Conservation (phyloP, 176 grass and related monocot species). For the Paspalum vaginatum region DNA sequence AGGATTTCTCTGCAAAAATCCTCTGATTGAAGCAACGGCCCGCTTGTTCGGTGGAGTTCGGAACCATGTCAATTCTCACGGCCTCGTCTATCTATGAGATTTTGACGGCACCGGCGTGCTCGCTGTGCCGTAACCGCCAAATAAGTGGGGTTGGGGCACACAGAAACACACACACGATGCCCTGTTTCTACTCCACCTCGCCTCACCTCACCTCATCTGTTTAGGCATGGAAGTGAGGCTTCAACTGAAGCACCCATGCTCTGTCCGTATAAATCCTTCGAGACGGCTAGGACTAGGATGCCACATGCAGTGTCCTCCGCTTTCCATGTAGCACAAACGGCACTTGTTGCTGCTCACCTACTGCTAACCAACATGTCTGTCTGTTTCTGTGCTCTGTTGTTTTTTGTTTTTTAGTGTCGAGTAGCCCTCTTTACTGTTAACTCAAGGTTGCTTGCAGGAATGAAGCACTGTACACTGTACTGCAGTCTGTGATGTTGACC, state of each 20-base stretch:
- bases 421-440: conserved; percentile 20
- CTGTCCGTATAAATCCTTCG: conserved; percentile 5
- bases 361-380: conserved; percentile 49
- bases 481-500: neutral
- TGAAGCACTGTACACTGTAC: neutral
- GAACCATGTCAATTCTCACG: neutral
- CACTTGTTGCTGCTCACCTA: conserved; percentile 51
- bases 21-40: conserved; percentile 26
- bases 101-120: neutral
- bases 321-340: conserved; percentile 32
- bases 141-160: neutral
- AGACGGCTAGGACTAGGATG: conserved; percentile 31
- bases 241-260: conserved; percentile 9
- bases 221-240: conserved; percentile 2
- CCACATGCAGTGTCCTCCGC: conserved; percentile 24
- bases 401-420: conserved; percentile 3
- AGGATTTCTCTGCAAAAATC: neutral
- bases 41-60: neutral
- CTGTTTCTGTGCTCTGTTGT: conserved; percentile 28
- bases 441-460: conserved; percentile 20
- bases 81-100: neutral
- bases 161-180: neutral
- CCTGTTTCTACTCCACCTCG: conserved; percentile 15
- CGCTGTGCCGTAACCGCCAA: neutral
- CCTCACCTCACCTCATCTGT: neutral